Conservation (phyloP, 352 stramenopile species). For the Lagenidium sp. region DNA sequence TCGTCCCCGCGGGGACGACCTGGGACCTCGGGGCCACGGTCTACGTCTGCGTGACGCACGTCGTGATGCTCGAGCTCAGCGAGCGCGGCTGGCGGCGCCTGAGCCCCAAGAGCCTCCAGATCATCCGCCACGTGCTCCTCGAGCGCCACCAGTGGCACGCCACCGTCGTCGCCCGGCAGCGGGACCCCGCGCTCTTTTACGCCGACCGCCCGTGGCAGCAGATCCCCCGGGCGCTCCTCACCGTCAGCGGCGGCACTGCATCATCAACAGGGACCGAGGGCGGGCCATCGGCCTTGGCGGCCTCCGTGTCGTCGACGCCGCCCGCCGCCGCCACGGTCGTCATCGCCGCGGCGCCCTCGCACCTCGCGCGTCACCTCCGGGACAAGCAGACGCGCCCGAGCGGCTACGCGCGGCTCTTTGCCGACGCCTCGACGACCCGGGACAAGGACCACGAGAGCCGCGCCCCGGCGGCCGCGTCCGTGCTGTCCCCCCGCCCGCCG, state of each 20-base stretch:
- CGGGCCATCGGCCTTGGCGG: too few species aligned
- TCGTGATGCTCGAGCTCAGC: conserved; percentile 52
- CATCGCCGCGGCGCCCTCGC: conserved; percentile 12
- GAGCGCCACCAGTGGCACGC: conserved; percentile 57
- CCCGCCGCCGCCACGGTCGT: not conserved
- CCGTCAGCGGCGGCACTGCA: too few species aligned
- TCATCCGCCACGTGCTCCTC: conserved; percentile 34
- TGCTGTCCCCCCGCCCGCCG: not conserved
- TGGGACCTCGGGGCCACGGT: conserved; percentile 27
- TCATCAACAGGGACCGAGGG: too few species aligned
- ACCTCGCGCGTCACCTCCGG: conserved; percentile 36
- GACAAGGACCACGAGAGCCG: not conserved
- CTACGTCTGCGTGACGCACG: conserved; percentile 52
- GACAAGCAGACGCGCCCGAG: conserved; percentile 30
- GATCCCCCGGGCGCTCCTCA: conserved; percentile 10
- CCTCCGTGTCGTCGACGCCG: not conserved
- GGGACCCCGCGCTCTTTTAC: conserved; percentile 26
- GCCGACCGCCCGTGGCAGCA: conserved; percentile 45
- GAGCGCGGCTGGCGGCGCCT: conserved; percentile 57
- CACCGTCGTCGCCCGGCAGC: conserved; percentile 19
- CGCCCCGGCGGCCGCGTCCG: not conserved
- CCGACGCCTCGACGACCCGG: not conserved
- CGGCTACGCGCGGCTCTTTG: conserved; percentile 7
- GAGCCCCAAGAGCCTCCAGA: conserved; percentile 24
- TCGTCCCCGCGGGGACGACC: not conserved